phyloP scores from a whole-genome alignment of 768 basidiomycete species.

The Rickenella mellea region DNA sequence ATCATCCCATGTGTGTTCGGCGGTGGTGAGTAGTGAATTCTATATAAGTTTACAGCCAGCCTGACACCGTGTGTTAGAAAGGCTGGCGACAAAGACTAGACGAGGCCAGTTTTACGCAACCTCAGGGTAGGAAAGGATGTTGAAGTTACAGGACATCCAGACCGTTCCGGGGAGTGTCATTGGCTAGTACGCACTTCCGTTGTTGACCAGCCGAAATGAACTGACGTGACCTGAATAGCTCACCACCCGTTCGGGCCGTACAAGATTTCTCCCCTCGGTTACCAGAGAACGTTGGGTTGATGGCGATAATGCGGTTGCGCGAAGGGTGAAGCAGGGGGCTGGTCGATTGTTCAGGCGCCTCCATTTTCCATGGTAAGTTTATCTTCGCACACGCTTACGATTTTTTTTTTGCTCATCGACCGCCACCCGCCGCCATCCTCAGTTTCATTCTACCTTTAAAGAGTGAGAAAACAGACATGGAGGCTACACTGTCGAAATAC shows the following conservation, averaged over 20 bases:
- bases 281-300: slow-evolving; percentile 84
- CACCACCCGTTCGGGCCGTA: slow-evolving; percentile 90
- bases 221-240: no score
- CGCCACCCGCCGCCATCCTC: no score
- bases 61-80: slow-evolving; percentile 20
- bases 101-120: slow-evolving; percentile 88
- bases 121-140: slow-evolving; percentile 67
- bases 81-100: slow-evolving; percentile 78
- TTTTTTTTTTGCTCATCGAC: not conserved
- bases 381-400: slow-evolving; percentile 46
- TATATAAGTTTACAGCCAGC: not conserved
- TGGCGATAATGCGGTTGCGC: slow-evolving; percentile 80
- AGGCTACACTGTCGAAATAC: slow-evolving; percentile 12
- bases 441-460: not conserved
- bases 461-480: slow-evolving; percentile 4
- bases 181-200: slow-evolving; percentile 66
- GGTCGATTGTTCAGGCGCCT: slow-evolving; percentile 64
- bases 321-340: slow-evolving; percentile 92
- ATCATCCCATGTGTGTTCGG: slow-evolving; percentile 49
- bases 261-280: slow-evolving; percentile 64
- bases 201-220: no score
- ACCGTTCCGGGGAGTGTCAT: slow-evolving; percentile 83
- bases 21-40: slow-evolving; percentile 46
- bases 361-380: no score
- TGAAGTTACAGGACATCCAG: slow-evolving; percentile 82